These are phyloP conservation scores for Dovyalis caffra DNA, from an alignment of 345 rosid species.

Conservation along the genomic window DNA sequence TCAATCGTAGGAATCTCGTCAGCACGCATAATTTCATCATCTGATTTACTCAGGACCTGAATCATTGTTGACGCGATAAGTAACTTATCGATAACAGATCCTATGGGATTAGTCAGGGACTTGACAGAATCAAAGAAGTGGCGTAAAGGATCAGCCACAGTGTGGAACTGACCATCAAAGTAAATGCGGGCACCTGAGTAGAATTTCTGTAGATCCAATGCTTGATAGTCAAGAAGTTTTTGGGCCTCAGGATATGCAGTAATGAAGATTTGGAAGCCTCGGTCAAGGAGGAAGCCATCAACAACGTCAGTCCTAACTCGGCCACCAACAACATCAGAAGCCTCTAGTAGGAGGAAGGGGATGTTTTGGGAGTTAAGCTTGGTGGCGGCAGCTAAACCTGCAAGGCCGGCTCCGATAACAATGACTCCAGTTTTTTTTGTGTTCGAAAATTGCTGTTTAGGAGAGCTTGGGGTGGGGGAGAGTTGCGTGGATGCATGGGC, in stretches of 20 bases:
- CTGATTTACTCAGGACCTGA: conserved; percentile 51
- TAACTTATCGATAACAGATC: conserved; percentile 66
- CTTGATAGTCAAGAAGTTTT: conserved; percentile 61
- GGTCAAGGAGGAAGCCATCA: conserved; percentile 80
- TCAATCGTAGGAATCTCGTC: conserved; percentile 56
- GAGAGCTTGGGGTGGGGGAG: conserved; percentile 7
- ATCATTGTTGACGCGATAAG: conserved; percentile 71
- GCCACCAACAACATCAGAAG: conserved; percentile 84
- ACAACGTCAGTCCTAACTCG: conserved; percentile 81
- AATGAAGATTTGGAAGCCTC: conserved; percentile 97
- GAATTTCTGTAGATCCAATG: conserved; percentile 56
- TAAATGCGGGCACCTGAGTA: conserved; percentile 79
- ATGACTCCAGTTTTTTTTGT: conserved; percentile 47
- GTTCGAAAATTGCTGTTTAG: not conserved
- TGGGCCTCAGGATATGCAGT: conserved; percentile 90
- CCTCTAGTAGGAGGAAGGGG: conserved; percentile 73
- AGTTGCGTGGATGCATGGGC: conserved; percentile 16
- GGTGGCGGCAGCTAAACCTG: conserved; percentile 88
- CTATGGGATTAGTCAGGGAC: conserved; percentile 73
- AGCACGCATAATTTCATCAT: conserved; percentile 47
- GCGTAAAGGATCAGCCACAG: conserved; percentile 81
- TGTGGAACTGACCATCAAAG: conserved; percentile 62
- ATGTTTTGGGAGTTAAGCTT: conserved; percentile 50
- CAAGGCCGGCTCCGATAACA: conserved; percentile 79
- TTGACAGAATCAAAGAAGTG: conserved; percentile 68